phyloP scores from a whole-genome alignment of 768 basidiomycete species.

The Sporobolomyces phaffii region DNA sequence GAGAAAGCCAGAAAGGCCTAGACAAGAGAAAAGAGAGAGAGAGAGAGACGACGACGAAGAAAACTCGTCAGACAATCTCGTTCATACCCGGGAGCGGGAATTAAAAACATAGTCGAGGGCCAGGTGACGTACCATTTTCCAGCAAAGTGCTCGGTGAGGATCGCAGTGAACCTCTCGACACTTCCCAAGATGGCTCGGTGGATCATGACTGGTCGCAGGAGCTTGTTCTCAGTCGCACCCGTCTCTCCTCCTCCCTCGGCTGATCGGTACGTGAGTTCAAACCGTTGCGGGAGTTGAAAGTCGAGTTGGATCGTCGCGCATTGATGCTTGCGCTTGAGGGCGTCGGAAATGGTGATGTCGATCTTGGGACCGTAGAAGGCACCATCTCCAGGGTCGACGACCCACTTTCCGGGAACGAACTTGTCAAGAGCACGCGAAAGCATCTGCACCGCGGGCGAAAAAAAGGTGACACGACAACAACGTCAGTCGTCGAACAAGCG shows the following conservation, averaged over 20 bases:
- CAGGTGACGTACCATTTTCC: slow-evolving; percentile 96
- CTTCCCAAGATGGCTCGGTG: slow-evolving; percentile 93
- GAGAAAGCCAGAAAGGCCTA: slow-evolving; percentile 97
- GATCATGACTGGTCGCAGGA: slow-evolving; percentile 80
- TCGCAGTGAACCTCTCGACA: slow-evolving; percentile 91
- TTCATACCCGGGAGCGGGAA: too few species aligned
- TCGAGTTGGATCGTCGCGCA: slow-evolving; percentile 98
- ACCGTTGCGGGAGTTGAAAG: slow-evolving; percentile 94
- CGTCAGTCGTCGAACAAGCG: too few species aligned
- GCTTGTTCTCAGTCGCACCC: slow-evolving; percentile 47
- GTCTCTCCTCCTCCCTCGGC: slow-evolving; percentile 61
- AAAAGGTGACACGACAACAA: background rate
- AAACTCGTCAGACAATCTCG: too few species aligned
- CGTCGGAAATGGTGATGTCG: slow-evolving; percentile 92
- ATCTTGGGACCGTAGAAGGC: slow-evolving; percentile 99
- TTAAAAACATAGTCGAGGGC: too few species aligned
- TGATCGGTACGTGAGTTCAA: slow-evolving; percentile 81
- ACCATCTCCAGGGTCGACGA: slow-evolving; percentile 88
- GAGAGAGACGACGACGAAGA: background rate
- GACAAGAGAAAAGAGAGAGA: background rate
- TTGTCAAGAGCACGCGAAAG: slow-evolving; percentile 74
- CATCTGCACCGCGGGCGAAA: slow-evolving; percentile 56
- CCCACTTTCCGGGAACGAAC: slow-evolving; percentile 81
- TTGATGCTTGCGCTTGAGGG: slow-evolving; percentile 86
- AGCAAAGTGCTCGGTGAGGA: slow-evolving; percentile 92